Evolutionary conservation across 140 eudicot species (phyloP), one percentile per base, ranked within the genome.

Genomic region (Cichorium intybus): DNA sequence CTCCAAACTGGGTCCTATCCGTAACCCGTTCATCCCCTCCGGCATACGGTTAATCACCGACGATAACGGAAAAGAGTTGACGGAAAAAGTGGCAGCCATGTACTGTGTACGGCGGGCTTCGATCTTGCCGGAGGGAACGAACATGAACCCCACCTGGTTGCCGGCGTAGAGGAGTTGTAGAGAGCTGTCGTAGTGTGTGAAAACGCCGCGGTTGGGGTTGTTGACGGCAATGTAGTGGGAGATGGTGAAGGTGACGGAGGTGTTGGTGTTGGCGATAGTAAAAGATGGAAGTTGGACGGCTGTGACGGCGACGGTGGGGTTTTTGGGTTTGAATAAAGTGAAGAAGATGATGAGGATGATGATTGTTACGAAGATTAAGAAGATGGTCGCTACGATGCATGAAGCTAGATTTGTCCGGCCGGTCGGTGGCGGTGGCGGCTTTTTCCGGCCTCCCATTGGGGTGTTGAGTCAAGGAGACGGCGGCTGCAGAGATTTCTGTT

Each of bases 351-450:
- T 84, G 82, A 72, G 79, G 61, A 79, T 56, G 49, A 90, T 29
- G 31, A 80, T 90, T 58, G 70, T 26, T 11, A 87, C 24, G 79
- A 90, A 90, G 43, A 80, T 51, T 39, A 87, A 62, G 81, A 87
- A 90, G 47, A 87, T 55, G 22, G 88, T 79, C 51, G 95, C 95
- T 3, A 86, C 84, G 4, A 90, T 66, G 57, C 97, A 90, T 18
- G 97, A 86, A 11, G 97, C 83, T 4, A 90, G 75, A 71, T 78
- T 90, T 60, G 97, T 86, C 10, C 95, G 78, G 34, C 92, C 92
- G 10, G 83, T 66, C 10, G 90, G 85, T 6, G 79, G 83, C 6
- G 74, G 72, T 6, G 77, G 82, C 15, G 70, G 85, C 7, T 65
- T 77, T 70, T 60, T 51, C 41, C 65, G 80, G 70, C 59, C 31